phyloP scores from a whole-genome alignment of 805 yeast species.

The Monosporozyma servazzii region DNA sequence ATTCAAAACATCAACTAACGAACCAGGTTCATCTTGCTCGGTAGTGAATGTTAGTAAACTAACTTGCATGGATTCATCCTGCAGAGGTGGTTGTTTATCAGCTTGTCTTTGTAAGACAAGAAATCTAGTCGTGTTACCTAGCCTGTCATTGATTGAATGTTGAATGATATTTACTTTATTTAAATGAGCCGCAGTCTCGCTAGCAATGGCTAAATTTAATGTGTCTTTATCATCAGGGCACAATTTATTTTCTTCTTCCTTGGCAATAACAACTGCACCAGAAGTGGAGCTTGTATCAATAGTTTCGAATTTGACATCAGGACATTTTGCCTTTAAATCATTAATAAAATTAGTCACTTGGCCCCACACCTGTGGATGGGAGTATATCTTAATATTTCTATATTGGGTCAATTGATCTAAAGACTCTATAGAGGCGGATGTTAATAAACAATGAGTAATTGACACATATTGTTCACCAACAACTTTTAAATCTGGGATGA shows the following conservation, averaged over 20 bases:
- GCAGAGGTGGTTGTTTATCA: neutral
- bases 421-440: conserved; percentile 32
- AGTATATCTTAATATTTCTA: conserved; percentile 53
- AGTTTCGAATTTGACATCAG: conserved; percentile 31
- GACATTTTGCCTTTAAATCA: conserved; percentile 25
- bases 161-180: conserved; percentile 48
- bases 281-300: conserved; percentile 77
- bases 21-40: conserved; percentile 60
- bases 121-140: conserved; percentile 79
- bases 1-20: conserved; percentile 55
- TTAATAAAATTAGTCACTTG: conserved; percentile 60
- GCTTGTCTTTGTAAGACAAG: conserved; percentile 46
- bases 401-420: conserved; percentile 4
- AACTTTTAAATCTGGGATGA: conserved; percentile 39
- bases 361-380: conserved; percentile 99
- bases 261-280: conserved; percentile 65
- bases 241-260: conserved; percentile 13
- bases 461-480: conserved; percentile 75
- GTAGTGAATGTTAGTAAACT: conserved; percentile 60
- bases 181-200: conserved; percentile 54
- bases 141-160: conserved; percentile 57
- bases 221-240: conserved; percentile 25
- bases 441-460: conserved; percentile 65
- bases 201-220: conserved; percentile 61
- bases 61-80: conserved; percentile 18